Percentiles rank a stretch among this genome's conserved stretches.
Evolutionary conservation across 176 grass and related monocot genomes (phyloP).

Genomic region (Phyllostachys edulis): DNA sequence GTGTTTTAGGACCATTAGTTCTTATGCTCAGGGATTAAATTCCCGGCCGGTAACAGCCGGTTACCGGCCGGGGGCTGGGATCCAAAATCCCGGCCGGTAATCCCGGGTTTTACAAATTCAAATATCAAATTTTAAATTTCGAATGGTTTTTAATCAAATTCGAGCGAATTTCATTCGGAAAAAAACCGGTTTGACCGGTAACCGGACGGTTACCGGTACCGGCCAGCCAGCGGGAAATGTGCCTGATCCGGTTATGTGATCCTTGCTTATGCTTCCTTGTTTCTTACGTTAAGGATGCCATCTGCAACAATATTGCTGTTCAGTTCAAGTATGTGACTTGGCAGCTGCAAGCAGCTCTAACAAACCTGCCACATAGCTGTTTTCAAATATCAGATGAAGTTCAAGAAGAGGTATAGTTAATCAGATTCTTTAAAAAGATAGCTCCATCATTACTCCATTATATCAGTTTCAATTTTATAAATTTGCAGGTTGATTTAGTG

Average conservation of each 20-base stretch:
- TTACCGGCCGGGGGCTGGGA: too few relatives aligned
- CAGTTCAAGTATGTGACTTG: conserved; percentile 83
- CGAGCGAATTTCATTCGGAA: too few relatives aligned
- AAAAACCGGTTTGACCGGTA: too few relatives aligned
- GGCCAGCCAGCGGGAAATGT: too few relatives aligned
- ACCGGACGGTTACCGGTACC: too few relatives aligned
- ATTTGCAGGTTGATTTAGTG: conserved; percentile 82
- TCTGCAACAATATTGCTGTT: conserved; percentile 49
- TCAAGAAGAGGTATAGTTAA: conserved; percentile 89
- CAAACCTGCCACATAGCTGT: conserved; percentile 59
- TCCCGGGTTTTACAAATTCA: too few relatives aligned
- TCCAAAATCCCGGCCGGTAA: too few relatives aligned
- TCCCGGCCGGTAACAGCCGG: too few relatives aligned
- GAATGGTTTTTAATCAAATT: too few relatives aligned
- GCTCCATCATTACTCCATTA: neutral
- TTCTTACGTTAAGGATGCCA: conserved; percentile 44
- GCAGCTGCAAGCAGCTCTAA: conserved; percentile 76
- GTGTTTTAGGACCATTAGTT: neutral
- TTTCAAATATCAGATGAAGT: conserved; percentile 96
- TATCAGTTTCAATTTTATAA: conserved; percentile 24
- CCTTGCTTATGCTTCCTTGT: conserved; percentile 36
- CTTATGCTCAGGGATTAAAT: too few relatives aligned
- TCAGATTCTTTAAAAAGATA: neutral
- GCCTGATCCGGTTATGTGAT: too few relatives aligned
- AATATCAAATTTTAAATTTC: too few relatives aligned